phyloP scores from a whole-genome alignment of 169 alveolate genomes.

The Plasmodium malariae region DNA sequence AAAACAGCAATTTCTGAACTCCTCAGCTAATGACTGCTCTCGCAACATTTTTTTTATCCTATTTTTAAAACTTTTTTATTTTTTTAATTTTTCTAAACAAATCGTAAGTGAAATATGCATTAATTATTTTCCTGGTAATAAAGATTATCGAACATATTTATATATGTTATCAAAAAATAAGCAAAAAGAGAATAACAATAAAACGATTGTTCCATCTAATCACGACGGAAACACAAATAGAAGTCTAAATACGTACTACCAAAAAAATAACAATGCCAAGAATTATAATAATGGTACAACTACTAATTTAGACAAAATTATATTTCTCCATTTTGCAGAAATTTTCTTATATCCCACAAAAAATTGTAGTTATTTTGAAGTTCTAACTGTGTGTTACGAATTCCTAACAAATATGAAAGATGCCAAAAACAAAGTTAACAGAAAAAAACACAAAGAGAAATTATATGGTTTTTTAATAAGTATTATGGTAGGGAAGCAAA shows the following conservation, averaged over 20 bases:
- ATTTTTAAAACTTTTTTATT: slow-evolving; percentile 36
- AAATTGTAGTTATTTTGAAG: slow-evolving; percentile 50
- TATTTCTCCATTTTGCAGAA: slow-evolving; percentile 31
- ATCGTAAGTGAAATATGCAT: slow-evolving; percentile 25
- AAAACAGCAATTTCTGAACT: slow-evolving; percentile 62
- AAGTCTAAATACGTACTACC: too few species aligned
- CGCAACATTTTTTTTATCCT: slow-evolving; percentile 50
- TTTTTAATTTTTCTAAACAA: slow-evolving; percentile 48
- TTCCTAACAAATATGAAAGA: slow-evolving; percentile 49
- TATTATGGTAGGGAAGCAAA: slow-evolving; percentile 2
- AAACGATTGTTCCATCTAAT: too few species aligned
- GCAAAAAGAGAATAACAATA: neutral
- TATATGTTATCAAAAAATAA: slow-evolving; percentile 7
- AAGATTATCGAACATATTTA: slow-evolving; percentile 16
- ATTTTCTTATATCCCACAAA: slow-evolving; percentile 57
- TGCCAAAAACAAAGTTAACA: neutral
- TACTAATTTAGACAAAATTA: slow-evolving; percentile 5
- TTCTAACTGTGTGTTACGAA: slow-evolving; percentile 54
- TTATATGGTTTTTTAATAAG: slow-evolving; percentile 25
- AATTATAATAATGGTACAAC: neutral
- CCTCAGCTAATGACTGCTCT: slow-evolving; percentile 76
- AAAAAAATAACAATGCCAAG: too few species aligned
- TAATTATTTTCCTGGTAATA: slow-evolving; percentile 73
- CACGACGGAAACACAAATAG: too few species aligned
- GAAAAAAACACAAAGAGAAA: slow-evolving; percentile 11